Base-by-base conservation (phyloP, 2,329 filamentous ascomycete genomes). In the Trichothecium roseum region DNA sequence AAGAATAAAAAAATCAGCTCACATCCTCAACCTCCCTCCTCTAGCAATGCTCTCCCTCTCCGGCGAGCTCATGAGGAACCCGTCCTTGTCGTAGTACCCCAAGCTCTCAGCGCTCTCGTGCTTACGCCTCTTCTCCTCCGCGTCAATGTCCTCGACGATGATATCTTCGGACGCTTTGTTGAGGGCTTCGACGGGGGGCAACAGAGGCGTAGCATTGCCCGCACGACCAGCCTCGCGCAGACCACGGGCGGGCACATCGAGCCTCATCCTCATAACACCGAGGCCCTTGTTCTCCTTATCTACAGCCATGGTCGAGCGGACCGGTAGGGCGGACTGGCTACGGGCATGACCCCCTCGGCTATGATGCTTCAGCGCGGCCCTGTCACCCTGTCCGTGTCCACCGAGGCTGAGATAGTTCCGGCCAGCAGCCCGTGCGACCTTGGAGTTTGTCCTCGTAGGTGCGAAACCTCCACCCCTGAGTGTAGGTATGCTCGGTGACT, bases 361-460 rank as follows among this genome's bases (percentile, higher is more conserved):
- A 30, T 37, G 13, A 34, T 34, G 27, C 38, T 6, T 34, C 26
- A 8, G 18, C 8, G 30, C 32, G 20, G 20, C 20, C 20, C 10
- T 24, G 20, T 10, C 20, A 16, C 42, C 41, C 24, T 45, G 54
- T 8, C 45, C 38, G 16, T 45, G 53, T n/a, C 32, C 22, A 8
- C 14, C 30, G 14, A 72, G 51, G 40, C 56, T 57, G 28, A 70
- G 57, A 41, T 72, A 73, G 37, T 71, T 64, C 37, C 55, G 57
- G 16, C 54, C 57, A 1, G 66, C 62, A 8, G 55, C 63, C 32
- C 44, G 48, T 15, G 46, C 49, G 10, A 46, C 45, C n/a, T 51
- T 53, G 6, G 48, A 41, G 1, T 49, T 47, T n/a, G 50, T 43
- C 10, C 50, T 45, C 1, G 52, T 49, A 3, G 57, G 59, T 4